Percentiles rank a stretch among this genome's conserved stretches.
These are phyloP conservation scores for Phytophthora chlamydospora DNA, from an alignment of 352 stramenopile genomes.

Conservation along the genomic window DNA sequence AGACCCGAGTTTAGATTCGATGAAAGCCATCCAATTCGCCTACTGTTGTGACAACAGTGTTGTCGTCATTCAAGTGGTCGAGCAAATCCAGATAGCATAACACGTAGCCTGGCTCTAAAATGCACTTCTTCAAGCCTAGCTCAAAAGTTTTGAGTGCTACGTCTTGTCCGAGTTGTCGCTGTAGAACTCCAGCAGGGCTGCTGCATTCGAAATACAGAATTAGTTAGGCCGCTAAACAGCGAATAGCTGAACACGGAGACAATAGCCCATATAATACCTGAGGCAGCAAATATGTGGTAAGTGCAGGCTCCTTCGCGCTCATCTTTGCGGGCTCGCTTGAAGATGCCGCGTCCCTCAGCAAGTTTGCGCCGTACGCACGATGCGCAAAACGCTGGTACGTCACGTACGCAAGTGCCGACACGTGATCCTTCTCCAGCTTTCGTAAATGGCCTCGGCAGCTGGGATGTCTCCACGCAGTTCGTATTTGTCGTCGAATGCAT, in stretches of 20 bases:
- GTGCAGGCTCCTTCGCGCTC: constrained; percentile 81
- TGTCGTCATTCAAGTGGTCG: constrained; percentile 88
- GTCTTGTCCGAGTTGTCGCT: constrained; percentile 86
- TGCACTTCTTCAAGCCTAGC: constrained; percentile 88
- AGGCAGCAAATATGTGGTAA: constrained; percentile 84
- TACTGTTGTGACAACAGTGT: constrained; percentile 58
- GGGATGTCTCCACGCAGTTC: constrained; percentile 73
- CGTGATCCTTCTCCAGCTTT: constrained; percentile 78
- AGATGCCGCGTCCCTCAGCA: constrained; percentile 78
- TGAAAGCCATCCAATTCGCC: too few species aligned
- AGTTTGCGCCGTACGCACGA: constrained; percentile 78
- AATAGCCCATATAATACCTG: constrained; percentile 42
- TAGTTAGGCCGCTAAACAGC: constrained; percentile 8
- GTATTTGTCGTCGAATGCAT: constrained; percentile 83
- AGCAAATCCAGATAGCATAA: constrained; percentile 89
- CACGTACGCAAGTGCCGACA: constrained; percentile 81
- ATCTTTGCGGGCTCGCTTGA: constrained; percentile 84
- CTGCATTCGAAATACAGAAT: constrained; percentile 8
- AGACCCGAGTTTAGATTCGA: neutral
- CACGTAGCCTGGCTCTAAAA: constrained; percentile 85
- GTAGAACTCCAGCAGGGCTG: constrained; percentile 88
- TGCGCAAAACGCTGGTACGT: constrained; percentile 86
- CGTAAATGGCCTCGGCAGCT: constrained; percentile 80
- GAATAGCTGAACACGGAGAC: too few species aligned
- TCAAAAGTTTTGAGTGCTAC: constrained; percentile 92